A percentile compares a stretch with the other conserved stretches of the same genome.
These are phyloP conservation scores for Fusarium pseudocircinatum DNA, from an alignment of 2,329 filamentous ascomycete species.

Conservation along the genomic window DNA sequence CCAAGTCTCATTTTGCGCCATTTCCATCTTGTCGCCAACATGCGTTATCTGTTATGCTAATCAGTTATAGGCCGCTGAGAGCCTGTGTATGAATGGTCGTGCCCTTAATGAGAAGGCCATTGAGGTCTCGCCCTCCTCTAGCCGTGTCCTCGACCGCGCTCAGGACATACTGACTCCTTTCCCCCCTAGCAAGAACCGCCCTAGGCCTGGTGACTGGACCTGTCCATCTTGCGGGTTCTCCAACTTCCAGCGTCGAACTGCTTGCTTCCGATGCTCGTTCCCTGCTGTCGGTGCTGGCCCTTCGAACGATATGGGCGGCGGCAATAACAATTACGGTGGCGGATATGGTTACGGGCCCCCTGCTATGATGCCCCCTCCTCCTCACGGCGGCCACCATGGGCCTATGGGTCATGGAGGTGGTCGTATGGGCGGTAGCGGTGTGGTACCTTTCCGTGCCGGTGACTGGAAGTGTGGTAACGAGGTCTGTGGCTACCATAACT, in stretches of 20 bases:
- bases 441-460: constrained; percentile 96
- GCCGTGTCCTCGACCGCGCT: constrained; percentile 92
- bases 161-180: constrained; percentile 97
- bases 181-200: constrained; percentile 97
- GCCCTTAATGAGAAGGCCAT: constrained; percentile 99
- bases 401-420: constrained; percentile 68
- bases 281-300: constrained; percentile 88
- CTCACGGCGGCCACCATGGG: constrained; percentile 70
- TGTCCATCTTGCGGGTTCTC: constrained; percentile 99
- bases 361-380: constrained; percentile 82
- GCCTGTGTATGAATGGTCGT: constrained; percentile 98
- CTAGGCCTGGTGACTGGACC: constrained; percentile 97
- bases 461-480: constrained; percentile 99
- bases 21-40: background rate
- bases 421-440: constrained; percentile 82
- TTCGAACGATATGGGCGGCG: constrained; percentile 70
- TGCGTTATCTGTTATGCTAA: constrained; percentile 14
- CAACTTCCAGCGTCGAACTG: constrained; percentile 98
- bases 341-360: constrained; percentile 74
- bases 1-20: background rate
- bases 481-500: constrained; percentile 98
- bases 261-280: constrained; percentile 99
- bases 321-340: constrained; percentile 68
- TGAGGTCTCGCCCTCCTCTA: constrained; percentile 97
- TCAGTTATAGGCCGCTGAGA: constrained; percentile 82